Base-by-base conservation (phyloP, 176 grass and related monocot species). In the Lolium multiflorum region DNA sequence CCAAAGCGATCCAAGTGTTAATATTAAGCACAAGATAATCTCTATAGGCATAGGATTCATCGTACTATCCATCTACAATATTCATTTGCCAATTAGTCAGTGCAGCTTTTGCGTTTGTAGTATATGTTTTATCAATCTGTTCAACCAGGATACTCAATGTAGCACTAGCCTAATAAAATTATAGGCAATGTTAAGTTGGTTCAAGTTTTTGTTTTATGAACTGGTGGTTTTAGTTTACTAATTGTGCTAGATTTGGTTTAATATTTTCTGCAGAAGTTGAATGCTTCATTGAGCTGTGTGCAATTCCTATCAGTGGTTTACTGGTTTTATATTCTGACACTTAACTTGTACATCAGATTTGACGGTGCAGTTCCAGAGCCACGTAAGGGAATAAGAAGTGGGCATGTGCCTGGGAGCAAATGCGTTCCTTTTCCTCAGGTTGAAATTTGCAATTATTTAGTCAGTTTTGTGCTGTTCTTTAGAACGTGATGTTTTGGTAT, bases 321-420 rank as follows among this genome's bases (percentile, higher is more conserved):
- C 11, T 70, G 26, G 79, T 81, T 85, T 84, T 31, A 20, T 52
- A 60, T 59, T 13, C 77, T 92, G 46, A 64, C 85, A 86, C 88
- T 17, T 46, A 90, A 77, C 43, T 82, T 88, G 60, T 80, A 48
- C 71, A 79, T 73, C 89, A 99, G 97, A 84, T 99, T 99, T 92
- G 94, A 99, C 65, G 97, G 94, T 69, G 65, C 52, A 51, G 84
- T 88, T 90, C 92, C 92, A n/a, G 97, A 99, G 88, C 97, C 92
- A 15, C 91, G 94, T 24, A 99, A 99, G 82, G 97, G 97, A 70
- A 90, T 99, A 79, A 92, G 90, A 91, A 77, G 89, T 38, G 97
- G 94, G 20, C 97, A 99, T 86, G 90, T 99, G 68, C 97, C 97
- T 77, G 92, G 94, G 55, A 99, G 92, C 81, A 99, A 96, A 91